phyloP scores from a whole-genome alignment of 768 basidiomycete species.

The Russula lepida region DNA sequence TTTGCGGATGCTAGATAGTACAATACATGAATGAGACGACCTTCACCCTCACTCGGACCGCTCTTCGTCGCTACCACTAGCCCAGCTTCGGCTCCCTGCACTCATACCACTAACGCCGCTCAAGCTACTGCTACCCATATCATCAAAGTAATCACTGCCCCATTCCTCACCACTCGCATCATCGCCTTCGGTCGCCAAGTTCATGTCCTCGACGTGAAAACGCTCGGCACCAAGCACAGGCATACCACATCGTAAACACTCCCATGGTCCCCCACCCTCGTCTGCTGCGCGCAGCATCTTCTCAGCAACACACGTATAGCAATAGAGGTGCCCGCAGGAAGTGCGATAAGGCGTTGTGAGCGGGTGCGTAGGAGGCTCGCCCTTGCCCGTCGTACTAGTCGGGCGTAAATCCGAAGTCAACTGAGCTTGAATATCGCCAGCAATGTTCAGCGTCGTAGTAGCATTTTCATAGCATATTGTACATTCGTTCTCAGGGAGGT shows the following conservation, averaged over 20 bases:
- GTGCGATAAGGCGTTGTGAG: constrained; percentile 78
- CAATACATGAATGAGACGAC: neutral
- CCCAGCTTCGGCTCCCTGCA: constrained; percentile 20
- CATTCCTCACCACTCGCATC: constrained; percentile 50
- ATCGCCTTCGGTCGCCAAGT: constrained; percentile 30
- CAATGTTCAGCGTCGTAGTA: constrained; percentile 47
- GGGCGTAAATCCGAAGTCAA: constrained; percentile 21
- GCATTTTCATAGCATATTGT: constrained; percentile 84
- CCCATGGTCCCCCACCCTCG: constrained; percentile 63
- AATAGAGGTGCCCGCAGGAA: constrained; percentile 80
- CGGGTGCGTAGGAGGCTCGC: constrained; percentile 48
- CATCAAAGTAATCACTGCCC: constrained; percentile 34
- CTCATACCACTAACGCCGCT: constrained; percentile 21
- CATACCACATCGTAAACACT: constrained; percentile 73
- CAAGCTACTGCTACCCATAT: constrained; percentile 20
- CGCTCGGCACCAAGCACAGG: constrained; percentile 58
- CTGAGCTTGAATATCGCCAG: constrained; percentile 25
- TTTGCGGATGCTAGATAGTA: neutral
- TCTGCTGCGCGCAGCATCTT: constrained; percentile 67
- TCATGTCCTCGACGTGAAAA: constrained; percentile 28
- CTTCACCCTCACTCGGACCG: constrained; percentile 13
- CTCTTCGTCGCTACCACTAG: constrained; percentile 20
- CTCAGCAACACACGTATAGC: constrained; percentile 88
- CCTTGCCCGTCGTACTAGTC: constrained; percentile 24
- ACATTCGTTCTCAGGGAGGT: constrained; percentile 68